Conservation (phyloP, 2,329 filamentous ascomycete species). For the Sporothrix phasma region DNA sequence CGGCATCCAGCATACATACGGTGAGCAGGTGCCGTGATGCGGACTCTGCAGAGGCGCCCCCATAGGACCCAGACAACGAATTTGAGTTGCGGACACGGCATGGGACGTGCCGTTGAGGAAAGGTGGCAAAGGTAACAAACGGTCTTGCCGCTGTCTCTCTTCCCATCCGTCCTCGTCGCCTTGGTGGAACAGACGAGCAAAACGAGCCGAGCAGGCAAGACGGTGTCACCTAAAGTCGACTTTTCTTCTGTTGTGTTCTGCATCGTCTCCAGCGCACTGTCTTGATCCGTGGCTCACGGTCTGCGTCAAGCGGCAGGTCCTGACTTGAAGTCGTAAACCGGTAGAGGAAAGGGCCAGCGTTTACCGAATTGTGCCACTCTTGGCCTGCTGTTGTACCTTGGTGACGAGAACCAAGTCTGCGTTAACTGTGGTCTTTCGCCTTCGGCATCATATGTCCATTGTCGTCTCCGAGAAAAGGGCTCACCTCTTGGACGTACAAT, state of each 20-base stretch:
- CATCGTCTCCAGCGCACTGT: not conserved
- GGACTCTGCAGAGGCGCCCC: not conserved
- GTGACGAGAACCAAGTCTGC: not conserved
- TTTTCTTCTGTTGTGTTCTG: not conserved
- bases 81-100: not conserved
- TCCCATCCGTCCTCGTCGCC: not conserved
- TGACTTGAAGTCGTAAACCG: not conserved
- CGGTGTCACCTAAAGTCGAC: not conserved
- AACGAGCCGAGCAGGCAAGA: too few species aligned
- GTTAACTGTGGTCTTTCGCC: too few species aligned
- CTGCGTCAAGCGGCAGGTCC: not conserved
- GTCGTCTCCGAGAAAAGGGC: too few species aligned
- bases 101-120: not conserved
- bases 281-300: not conserved
- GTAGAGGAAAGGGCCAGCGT: not conserved
- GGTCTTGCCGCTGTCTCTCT: not conserved
- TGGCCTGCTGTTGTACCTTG: not conserved
- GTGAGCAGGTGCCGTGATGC: not conserved
- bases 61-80: not conserved
- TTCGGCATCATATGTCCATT: too few species aligned
- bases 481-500: too few species aligned
- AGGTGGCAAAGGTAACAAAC: not conserved
- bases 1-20: not conserved
- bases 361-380: not conserved
- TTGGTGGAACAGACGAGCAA: not conserved